Percentiles rank a stretch among this genome's conserved stretches.
Evolutionary conservation across 805 yeast genomes (phyloP).

Genomic region (Candida arabinofermentans): DNA sequence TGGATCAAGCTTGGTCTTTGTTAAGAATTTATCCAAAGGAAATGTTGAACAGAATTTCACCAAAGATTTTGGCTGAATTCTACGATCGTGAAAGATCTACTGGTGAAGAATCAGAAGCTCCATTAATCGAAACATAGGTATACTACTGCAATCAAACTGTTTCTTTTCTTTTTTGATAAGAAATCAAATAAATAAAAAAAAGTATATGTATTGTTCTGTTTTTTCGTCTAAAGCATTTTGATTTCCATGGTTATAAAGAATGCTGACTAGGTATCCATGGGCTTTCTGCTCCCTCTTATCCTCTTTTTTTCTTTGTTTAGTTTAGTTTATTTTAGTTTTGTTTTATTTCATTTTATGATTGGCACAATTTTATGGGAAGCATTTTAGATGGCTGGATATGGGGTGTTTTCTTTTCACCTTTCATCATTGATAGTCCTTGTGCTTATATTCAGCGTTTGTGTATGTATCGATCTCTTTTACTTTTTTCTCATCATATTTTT

Average conservation of each 20-base stretch:
- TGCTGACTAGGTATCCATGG: background rate
- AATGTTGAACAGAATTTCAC: constrained; percentile 96
- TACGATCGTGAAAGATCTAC: constrained; percentile 80
- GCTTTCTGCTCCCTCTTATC: background rate
- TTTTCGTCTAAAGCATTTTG: background rate
- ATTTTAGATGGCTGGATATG: too few relatives aligned
- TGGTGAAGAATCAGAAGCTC: constrained; percentile 38
- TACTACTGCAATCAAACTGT: background rate
- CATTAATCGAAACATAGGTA: constrained; percentile 20
- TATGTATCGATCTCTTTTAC: too few relatives aligned
- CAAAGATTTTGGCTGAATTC: constrained; percentile 92
- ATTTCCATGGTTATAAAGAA: background rate
- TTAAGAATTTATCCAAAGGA: constrained; percentile 99
- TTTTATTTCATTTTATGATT: background rate
- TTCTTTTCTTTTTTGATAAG: background rate
- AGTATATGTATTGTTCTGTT: background rate
- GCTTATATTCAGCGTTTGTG: too few relatives aligned
- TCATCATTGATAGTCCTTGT: too few relatives aligned
- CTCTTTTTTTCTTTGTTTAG: background rate
- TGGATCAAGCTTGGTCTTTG: constrained; percentile 97
- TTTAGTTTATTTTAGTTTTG: background rate
- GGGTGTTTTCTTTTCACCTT: background rate
- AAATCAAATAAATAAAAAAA: background rate
- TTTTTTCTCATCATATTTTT: too few relatives aligned
- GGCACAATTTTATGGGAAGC: too few relatives aligned